A percentile compares a stretch with the other conserved stretches of the same genome.
Evolutionary conservation across 768 basidiomycete genomes (phyloP).

Genomic region (Kwoniella europaea): DNA sequence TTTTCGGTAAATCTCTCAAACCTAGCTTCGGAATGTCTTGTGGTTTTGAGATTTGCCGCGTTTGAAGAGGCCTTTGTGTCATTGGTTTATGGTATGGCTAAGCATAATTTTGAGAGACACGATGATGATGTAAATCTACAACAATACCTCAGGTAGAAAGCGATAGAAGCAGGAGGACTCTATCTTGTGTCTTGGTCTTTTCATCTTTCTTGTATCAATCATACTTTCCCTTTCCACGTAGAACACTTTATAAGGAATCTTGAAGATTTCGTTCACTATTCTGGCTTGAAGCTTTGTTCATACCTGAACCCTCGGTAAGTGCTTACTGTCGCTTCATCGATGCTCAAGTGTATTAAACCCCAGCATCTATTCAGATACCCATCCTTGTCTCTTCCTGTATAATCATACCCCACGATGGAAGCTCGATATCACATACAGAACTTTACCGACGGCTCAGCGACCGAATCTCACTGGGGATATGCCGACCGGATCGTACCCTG

Average conservation of each 20-base stretch:
- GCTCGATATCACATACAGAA: conserved; percentile 36
- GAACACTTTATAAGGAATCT: not conserved
- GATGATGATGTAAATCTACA: not conserved
- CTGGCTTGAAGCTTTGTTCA: conserved; percentile 3
- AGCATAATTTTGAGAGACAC: not conserved
- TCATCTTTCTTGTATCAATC: not conserved
- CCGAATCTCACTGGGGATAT: conserved; percentile 44
- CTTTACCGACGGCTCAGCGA: conserved; percentile 12
- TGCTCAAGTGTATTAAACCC: too few relatives aligned
- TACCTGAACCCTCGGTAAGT: not conserved
- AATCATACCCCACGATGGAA: conserved; percentile 8
- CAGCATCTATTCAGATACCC: not conserved
- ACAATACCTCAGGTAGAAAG: not conserved
- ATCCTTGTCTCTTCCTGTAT: not conserved
- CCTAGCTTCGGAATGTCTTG: conserved; percentile 5
- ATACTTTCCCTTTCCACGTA: too few relatives aligned
- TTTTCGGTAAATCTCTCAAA: conserved; percentile 5
- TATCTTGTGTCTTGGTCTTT: not conserved
- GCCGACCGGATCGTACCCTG: conserved; percentile 36
- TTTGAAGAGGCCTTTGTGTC: conserved; percentile 17
- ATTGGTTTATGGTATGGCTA: conserved; percentile 3
- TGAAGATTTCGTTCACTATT: not conserved
- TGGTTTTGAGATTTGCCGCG: conserved; percentile 7
- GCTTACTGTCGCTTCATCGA: not conserved
- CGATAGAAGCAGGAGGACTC: too few relatives aligned